Evolutionary conservation across 176 grass and related monocot species (phyloP).

Genomic region (Oryza nivara): DNA sequence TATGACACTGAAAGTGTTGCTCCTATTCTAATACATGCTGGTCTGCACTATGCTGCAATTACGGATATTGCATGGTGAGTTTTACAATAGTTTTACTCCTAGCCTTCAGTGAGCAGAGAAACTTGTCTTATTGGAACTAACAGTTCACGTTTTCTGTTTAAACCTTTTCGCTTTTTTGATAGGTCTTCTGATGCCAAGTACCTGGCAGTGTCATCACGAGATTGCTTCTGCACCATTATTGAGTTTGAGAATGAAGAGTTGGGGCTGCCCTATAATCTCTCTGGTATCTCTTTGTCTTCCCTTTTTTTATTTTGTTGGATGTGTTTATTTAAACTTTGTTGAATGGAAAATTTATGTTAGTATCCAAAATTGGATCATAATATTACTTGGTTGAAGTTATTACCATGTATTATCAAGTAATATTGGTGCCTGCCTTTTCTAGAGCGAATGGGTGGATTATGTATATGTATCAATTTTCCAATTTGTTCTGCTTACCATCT

Average conservation of each 20-base stretch:
- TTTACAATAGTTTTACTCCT: conserved; percentile 10
- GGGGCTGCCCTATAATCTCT: conserved; percentile 53
- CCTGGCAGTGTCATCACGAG: conserved; percentile 77
- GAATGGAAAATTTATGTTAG: background rate
- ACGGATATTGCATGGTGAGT: conserved; percentile 96
- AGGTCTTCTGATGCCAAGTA: conserved; percentile 94
- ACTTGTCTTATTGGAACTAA: background rate
- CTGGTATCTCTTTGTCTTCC: conserved; percentile 53
- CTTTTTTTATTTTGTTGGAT: background rate
- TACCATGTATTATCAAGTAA: background rate
- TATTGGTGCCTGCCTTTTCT: background rate
- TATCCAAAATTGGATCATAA: conserved; percentile 6
- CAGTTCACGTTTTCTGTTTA: conserved; percentile 13
- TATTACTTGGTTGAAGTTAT: background rate
- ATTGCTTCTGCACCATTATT: conserved; percentile 93
- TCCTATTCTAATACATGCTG: conserved; percentile 80
- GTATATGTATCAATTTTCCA: background rate
- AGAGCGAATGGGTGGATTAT: background rate
- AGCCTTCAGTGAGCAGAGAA: background rate
- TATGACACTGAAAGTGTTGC: conserved; percentile 88
- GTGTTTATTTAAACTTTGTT: background rate
- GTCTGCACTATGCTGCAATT: conserved; percentile 97
- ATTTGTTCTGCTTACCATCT: background rate
- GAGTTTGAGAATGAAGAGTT: conserved; percentile 90
- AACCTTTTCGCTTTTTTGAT: conserved; percentile 19